phyloP scores from a whole-genome alignment of 139 green algal species.

The Picochlorum sp. region DNA sequence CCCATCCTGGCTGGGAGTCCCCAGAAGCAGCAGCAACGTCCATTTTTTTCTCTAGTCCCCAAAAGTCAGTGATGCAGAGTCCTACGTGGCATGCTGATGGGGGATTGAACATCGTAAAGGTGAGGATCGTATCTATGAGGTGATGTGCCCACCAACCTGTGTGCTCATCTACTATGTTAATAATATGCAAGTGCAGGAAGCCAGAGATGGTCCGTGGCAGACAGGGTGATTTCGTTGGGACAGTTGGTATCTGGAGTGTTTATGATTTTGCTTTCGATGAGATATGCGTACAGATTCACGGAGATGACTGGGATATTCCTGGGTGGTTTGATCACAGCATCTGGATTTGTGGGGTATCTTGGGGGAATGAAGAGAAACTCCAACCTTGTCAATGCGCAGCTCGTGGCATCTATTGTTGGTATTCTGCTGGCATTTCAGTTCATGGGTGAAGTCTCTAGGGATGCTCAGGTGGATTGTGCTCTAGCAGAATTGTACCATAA shows the following conservation, averaged over 20 bases:
- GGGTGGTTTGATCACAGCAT: conserved; percentile 6
- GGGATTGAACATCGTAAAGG: conserved; percentile 7
- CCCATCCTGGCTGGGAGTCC: too few species aligned
- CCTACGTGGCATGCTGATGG: conserved; percentile 8
- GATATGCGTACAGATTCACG: conserved; percentile 19
- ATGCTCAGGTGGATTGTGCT: conserved; percentile 38
- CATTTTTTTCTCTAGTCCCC: background rate
- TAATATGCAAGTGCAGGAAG: conserved; percentile 5
- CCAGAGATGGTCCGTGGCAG: background rate
- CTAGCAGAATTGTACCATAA: conserved; percentile 42
- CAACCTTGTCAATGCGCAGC: conserved; percentile 21
- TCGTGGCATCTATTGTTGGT: conserved; percentile 32
- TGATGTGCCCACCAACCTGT: too few species aligned
- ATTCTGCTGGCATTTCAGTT: conserved; percentile 35
- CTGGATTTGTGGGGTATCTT: conserved; percentile 11
- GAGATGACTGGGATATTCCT: conserved; percentile 19
- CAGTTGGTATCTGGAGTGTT: conserved; percentile 4
- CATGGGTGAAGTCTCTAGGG: conserved; percentile 22
- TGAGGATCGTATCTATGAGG: background rate
- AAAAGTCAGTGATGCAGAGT: conserved; percentile 1
- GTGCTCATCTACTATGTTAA: too few species aligned
- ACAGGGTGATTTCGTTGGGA: background rate
- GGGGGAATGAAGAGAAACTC: conserved; percentile 11
- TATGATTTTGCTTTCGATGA: conserved; percentile 22
- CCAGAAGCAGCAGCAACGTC: too few species aligned